Evolutionary conservation across 2,329 filamentous ascomycete species (phyloP), one percentile per base, ranked within the genome.

Genomic region (Pseudophaeomoniella oleicola): DNA sequence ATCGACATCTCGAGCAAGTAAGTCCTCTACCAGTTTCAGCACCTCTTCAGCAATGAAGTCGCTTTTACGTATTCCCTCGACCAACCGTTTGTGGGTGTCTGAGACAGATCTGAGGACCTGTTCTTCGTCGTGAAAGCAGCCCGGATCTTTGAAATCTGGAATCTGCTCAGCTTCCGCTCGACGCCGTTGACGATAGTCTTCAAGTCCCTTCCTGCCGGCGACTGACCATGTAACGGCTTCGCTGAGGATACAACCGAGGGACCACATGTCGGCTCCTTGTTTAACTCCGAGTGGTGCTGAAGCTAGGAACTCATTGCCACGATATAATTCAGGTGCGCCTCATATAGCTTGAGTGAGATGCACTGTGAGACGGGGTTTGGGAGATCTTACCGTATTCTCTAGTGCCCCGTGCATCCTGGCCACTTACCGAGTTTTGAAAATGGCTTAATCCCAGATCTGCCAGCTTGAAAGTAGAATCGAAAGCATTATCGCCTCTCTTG

Each of bases 291-390:
- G 27, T 4, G 16, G 18, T 13, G 32, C n/a, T 14, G 19, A 15
- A 9, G 37, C 33, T 12, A 41, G 33, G n/a, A 22, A 34, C 4
- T 19, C 33, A 29, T 39, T 40, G 12, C 14, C 34, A 30, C 40
- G 38, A 32, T 47, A 51, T 22, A 42, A 47, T 38, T 58, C 55
- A n/a, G 54, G 55, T 2, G 56, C 45, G 22, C 46, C 54, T 57
- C 16, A 10, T 30, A 19, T 16, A 32, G 16, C 16, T 48, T 37
- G 42, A 38, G 12, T 33, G n/a, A 27, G 16, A 27, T 9, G 19
- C n/a, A 33, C 16, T 3, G 13, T 35, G 16, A 16, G n/a, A 16
- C 35, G 30, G 14, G 15, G 32, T 9, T 27, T 9, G 6, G 22
- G 6, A 9, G 22, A 27, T 27, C 22, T 37, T 18, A 37, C 34